These are phyloP conservation scores for Penstemon eatonii DNA, from an alignment of 257 asterid genomes.

Conservation along the genomic window DNA sequence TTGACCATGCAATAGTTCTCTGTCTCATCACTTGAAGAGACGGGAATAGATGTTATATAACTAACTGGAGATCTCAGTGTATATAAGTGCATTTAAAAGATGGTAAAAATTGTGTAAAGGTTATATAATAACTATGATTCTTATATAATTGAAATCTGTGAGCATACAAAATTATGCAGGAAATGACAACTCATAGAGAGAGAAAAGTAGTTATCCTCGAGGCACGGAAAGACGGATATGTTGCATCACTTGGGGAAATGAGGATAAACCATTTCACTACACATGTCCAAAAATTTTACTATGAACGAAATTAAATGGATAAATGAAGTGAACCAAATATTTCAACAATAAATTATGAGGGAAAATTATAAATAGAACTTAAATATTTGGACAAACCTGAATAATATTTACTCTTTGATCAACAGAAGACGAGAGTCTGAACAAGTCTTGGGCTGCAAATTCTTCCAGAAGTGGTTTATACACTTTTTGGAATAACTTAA, in stretches of 20 bases:
- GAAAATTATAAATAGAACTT: constrained; percentile 12
- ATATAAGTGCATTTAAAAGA: background rate
- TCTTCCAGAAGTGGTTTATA: constrained; percentile 70
- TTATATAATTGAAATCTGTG: constrained; percentile 3
- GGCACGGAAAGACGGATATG: constrained; percentile 3
- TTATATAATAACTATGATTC: background rate
- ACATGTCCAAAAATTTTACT: constrained; percentile 5
- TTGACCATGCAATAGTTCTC: background rate
- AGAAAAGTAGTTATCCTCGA: background rate
- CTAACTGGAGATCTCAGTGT: background rate
- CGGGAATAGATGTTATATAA: too few relatives aligned
- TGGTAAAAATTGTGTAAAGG: background rate
- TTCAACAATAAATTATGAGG: background rate
- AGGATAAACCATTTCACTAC: background rate
- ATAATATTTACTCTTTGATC: constrained; percentile 45
- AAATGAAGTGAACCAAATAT: constrained; percentile 3
- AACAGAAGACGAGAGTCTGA: constrained; percentile 52
- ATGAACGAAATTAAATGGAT: background rate
- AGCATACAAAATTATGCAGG: background rate
- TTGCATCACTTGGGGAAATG: background rate
- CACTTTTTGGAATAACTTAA: constrained; percentile 55
- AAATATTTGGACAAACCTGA: constrained; percentile 52
- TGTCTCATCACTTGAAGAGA: background rate
- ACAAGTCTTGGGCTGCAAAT: constrained; percentile 52
- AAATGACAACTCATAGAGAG: background rate